Evolutionary conservation across 202 grass and related monocot species (phyloP), one percentile per base, ranked within the genome.

Genomic region (Schoenoplectus triqueter): DNA sequence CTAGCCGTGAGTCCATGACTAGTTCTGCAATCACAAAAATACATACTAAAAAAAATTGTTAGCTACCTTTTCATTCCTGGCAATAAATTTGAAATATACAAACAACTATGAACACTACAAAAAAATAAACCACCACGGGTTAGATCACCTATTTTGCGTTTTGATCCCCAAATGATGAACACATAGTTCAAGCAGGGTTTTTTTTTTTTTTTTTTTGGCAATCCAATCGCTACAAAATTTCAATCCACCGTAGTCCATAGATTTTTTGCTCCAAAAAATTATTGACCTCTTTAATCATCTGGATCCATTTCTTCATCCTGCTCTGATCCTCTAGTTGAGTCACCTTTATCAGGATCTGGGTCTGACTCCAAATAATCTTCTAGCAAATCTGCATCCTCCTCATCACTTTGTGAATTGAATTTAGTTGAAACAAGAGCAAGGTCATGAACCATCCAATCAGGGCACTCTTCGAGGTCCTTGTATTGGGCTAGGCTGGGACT

Each of bases 261-360:
- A 18, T 14, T 51, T 13, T 65, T 66, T 14, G 39, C 18, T 31
- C 75, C 7, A 45, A 13, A 55, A 42, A 61, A 44, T 44, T 61
- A 45, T 17, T 7, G 3, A 68, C 85, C 17, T 45, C 41, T 80
- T 87, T 81, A 98, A 87, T 99, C 97, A 91, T 99, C 97, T 6
- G 93, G 93, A 81, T 94, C 96, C 97, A 96, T 99, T 85, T 96
- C 91, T 78, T 99, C 93, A 2, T 96, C 97, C 82, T 95, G 91
- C 49, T 96, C 97, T 0, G 84, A 84, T 40, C 87, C 87, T 89
- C 89, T 87, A 89, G 83, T 99, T 3, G 41, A 50, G 7, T 93
- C 89, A 15, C 85, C 88, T 88, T 80, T 94, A 71, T 95, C 90
- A 77, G 93, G 90, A 75, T 96, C 93, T 14, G 85, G 88, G 6